These are phyloP conservation scores for Boletus tylopilopsis DNA, from an alignment of 768 basidiomycete genomes.

Conservation along the genomic window DNA sequence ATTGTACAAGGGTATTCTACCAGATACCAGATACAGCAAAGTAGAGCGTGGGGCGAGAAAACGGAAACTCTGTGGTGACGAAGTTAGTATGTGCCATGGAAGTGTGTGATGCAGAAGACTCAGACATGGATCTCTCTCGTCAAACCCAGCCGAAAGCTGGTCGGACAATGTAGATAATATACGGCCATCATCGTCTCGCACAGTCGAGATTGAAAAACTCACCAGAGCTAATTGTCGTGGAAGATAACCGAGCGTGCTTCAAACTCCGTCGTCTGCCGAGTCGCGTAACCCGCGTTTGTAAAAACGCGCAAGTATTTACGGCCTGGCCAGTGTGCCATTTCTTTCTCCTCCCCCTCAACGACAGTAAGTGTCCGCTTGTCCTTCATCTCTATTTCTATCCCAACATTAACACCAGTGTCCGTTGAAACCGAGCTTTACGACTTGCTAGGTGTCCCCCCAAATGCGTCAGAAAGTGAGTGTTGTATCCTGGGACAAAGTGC, in stretches of 20 bases:
- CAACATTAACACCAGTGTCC: constrained; percentile 46
- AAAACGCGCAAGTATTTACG: constrained; percentile 30
- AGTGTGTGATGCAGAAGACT: constrained; percentile 13
- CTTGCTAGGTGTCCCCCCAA: constrained; percentile 66
- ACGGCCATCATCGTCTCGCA: constrained; percentile 49
- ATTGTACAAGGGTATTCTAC: constrained; percentile 43
- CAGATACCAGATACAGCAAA: constrained; percentile 14
- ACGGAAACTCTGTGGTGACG: constrained; percentile 14
- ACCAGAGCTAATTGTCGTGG: constrained; percentile 4
- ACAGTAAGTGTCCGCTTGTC: constrained; percentile 26
- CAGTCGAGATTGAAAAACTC: constrained; percentile 13
- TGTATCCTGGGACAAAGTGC: background rate
- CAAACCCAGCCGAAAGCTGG: constrained; percentile 45
- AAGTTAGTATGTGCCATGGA: no score
- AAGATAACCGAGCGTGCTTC: constrained; percentile 8
- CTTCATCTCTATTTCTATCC: background rate
- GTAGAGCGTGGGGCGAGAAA: constrained; percentile 18
- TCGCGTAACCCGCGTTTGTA: constrained; percentile 24
- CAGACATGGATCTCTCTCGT: constrained; percentile 41
- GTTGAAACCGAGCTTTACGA: constrained; percentile 85
- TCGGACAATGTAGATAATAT: constrained; percentile 94
- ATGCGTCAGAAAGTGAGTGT: constrained; percentile 65
- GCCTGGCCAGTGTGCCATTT: background rate
- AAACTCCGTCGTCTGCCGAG: constrained; percentile 34
- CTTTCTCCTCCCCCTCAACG: constrained; percentile 5